A percentile compares a stretch with the other conserved stretches of the same genome.
Conservation (phyloP, 2,329 filamentous ascomycete species). For the Ilyonectria sp. region DNA sequence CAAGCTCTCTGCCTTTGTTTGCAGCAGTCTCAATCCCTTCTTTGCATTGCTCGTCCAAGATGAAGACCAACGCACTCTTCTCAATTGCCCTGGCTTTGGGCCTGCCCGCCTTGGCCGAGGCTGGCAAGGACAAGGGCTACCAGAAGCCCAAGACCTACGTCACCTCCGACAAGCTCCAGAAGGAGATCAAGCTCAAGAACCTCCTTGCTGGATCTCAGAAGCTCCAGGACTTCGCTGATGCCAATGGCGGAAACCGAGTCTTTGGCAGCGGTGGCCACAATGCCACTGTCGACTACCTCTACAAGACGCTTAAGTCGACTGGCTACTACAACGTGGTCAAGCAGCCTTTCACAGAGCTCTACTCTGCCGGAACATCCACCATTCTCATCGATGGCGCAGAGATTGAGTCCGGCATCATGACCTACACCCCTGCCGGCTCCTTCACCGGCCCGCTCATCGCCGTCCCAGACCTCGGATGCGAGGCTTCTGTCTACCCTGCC, state of each 20-base stretch:
- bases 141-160: constrained; percentile 49
- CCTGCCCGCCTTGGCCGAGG: constrained; percentile 40
- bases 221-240: constrained; percentile 61
- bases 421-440: constrained; percentile 67
- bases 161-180: constrained; percentile 57
- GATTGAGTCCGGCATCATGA: constrained; percentile 52
- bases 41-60: constrained; percentile 28
- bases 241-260: constrained; percentile 59
- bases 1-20: constrained; percentile 14
- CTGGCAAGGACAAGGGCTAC: constrained; percentile 32
- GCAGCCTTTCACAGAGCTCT: constrained; percentile 61
- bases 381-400: constrained; percentile 50
- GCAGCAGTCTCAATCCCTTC: constrained; percentile 6
- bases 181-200: constrained; percentile 56
- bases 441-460: constrained; percentile 60
- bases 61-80: constrained; percentile 40
- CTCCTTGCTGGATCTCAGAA: constrained; percentile 61
- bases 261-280: constrained; percentile 63
- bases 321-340: constrained; percentile 61
- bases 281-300: constrained; percentile 62
- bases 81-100: constrained; percentile 46
- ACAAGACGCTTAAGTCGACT: constrained; percentile 55
- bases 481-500: constrained; percentile 66
- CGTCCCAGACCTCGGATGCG: constrained; percentile 69
- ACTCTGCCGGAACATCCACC: constrained; percentile 50